Base-by-base conservation (phyloP, 148 eudicot species). In the Rheum nobile region DNA sequence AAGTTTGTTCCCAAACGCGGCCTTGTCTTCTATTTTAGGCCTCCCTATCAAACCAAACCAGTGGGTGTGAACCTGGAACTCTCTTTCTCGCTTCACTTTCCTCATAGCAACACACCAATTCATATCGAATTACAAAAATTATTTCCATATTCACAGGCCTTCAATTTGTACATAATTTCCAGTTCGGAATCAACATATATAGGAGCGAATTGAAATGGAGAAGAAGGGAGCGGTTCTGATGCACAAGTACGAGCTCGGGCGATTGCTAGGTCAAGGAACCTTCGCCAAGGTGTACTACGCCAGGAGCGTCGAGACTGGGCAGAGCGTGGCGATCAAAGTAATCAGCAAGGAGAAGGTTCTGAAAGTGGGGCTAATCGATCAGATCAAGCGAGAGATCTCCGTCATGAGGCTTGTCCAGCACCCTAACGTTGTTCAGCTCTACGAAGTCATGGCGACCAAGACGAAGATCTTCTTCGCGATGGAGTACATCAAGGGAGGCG, bases 401-500 rank as follows among this genome's bases (percentile, higher is more conserved):
- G 89, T 88, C 0, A 92, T 92, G 97, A 80, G 87, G 72, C 85
- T 88, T 0, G 88, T 88, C 14, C 81, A 77, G n/a, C 97, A 92
- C 78, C 92, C 90, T 0, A 86, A 89, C 47, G 77, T 89, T 1
- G 95, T 92, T 19, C 81, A 89, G 57, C 86, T 92, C 12, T 80
- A 84, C 68, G 97, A 92, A 77, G 97, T 92, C 9, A 88, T 92
- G 91, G 97, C 95, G 14, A 89, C 90, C 83, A 89, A 84, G 71
- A 79, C 88, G 3, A 92, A 88, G 77, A 92, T 92, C 42, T 92
- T 88, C 71, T 90, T 92, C 71, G 95, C 78, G 6, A 92, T 92
- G 90, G 97, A 92, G 37, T 92, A 80, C 35, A 86, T 85, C 1
- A 85, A 78, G 44, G 95, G 97, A 11, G 97, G 97, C 7, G 97